A percentile compares a stretch with the other conserved stretches of the same genome.
These are phyloP conservation scores for Barbatosphaeria neglecta DNA, from an alignment of 495 filamentous ascomycete species.

Conservation along the genomic window DNA sequence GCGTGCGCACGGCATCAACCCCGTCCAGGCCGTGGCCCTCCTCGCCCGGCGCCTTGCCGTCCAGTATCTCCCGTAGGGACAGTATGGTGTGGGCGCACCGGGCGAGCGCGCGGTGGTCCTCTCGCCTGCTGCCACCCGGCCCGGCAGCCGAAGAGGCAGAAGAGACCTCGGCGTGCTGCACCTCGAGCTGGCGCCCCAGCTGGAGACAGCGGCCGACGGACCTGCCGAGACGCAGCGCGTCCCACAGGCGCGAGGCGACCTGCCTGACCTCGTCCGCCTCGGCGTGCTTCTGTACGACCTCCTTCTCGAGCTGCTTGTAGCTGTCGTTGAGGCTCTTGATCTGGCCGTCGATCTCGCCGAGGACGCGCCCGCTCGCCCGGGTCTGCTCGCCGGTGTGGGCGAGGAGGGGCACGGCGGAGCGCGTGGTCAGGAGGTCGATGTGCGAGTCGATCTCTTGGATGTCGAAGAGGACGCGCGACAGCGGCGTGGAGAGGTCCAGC, in stretches of 20 bases:
- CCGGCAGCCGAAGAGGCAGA: slow-evolving; percentile 12
- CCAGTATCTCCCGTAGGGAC: slow-evolving; percentile 59
- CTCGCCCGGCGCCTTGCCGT: slow-evolving; percentile 46
- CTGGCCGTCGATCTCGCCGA: slow-evolving; percentile 62
- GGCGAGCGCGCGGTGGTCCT: slow-evolving; percentile 68
- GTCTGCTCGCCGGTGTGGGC: slow-evolving; percentile 62
- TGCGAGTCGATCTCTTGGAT: slow-evolving; percentile 94
- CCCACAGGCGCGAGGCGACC: slow-evolving; percentile 62
- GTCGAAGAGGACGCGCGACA: slow-evolving; percentile 92
- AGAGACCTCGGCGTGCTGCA: slow-evolving; percentile 51
- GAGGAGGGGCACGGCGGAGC: slow-evolving; percentile 73
- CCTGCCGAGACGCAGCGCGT: slow-evolving; percentile 65
- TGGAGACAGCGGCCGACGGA: slow-evolving; percentile 64
- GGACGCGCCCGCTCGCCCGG: slow-evolving; percentile 53
- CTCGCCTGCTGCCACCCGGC: slow-evolving; percentile 32
- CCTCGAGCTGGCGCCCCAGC: slow-evolving; percentile 76
- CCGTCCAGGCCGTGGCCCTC: slow-evolving; percentile 67
- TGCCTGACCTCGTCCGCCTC: slow-evolving; percentile 66
- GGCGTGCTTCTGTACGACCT: slow-evolving; percentile 71
- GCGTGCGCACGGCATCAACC: slow-evolving; percentile 53
- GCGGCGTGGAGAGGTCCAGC: slow-evolving; percentile 84
- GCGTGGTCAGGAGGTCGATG: slow-evolving; percentile 79
- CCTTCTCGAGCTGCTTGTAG: slow-evolving; percentile 70
- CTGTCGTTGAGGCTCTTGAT: slow-evolving; percentile 68
- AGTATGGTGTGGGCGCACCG: slow-evolving; percentile 67